These are phyloP conservation scores for Fusarium tjaetaba DNA, from an alignment of 2,329 filamentous ascomycete genomes.

Conservation along the genomic window DNA sequence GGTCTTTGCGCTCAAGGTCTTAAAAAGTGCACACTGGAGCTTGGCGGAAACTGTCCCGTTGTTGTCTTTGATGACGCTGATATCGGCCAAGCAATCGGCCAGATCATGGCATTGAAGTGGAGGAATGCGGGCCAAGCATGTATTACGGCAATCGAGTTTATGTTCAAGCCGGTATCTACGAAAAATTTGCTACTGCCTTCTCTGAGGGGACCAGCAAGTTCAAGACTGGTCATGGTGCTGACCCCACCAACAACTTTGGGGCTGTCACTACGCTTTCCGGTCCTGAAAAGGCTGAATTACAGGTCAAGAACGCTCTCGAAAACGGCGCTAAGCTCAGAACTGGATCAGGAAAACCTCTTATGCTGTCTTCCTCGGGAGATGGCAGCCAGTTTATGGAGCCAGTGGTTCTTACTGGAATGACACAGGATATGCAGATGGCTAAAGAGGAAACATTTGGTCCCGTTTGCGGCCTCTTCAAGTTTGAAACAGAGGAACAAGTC, in stretches of 20 bases:
- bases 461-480: not conserved
- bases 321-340: not conserved
- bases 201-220: not conserved
- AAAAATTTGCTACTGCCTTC: not conserved
- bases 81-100: not conserved
- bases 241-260: not conserved
- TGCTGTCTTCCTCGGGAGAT: too few species aligned
- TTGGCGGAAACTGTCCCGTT: constrained; percentile 75
- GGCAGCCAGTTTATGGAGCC: not conserved
- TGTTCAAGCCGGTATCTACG: not conserved
- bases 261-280: not conserved
- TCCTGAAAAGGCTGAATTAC: not conserved
- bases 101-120: constrained; percentile 62
- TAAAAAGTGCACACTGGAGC: constrained; percentile 74
- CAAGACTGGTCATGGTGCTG: not conserved
- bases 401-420: not conserved
- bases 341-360: not conserved
- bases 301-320: not conserved
- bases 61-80: constrained; percentile 75
- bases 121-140: constrained; percentile 73
- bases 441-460: not conserved
- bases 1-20: constrained; percentile 67
- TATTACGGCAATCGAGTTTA: not conserved
- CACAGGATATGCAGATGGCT: not conserved
- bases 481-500: not conserved